These are phyloP conservation scores for Glycine latifolia DNA, from an alignment of 306 rosid genomes.

Conservation along the genomic window DNA sequence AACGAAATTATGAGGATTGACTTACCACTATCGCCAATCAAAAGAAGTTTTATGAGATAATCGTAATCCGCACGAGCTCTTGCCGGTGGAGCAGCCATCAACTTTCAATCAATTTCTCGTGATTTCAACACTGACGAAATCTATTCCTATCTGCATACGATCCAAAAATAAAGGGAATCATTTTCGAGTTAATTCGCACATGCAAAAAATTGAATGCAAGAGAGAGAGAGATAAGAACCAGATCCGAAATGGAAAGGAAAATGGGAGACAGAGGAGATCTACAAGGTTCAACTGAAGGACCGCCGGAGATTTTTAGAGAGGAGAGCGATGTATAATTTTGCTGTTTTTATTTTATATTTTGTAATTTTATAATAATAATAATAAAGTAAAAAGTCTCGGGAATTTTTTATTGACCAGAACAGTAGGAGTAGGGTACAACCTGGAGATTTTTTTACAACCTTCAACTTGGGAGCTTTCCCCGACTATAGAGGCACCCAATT, in stretches of 20 bases:
- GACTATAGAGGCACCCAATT: constrained; percentile 41
- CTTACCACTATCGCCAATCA: constrained; percentile 95
- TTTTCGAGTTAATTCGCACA: neutral
- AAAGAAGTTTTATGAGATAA: constrained; percentile 89
- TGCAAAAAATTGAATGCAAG: constrained; percentile 25
- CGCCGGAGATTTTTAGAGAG: constrained; percentile 45
- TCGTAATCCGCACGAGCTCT: constrained; percentile 99
- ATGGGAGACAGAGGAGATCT: constrained; percentile 42
- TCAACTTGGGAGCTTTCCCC: constrained; percentile 47
- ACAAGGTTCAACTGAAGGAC: constrained; percentile 51
- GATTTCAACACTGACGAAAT: constrained; percentile 11
- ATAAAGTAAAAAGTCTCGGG: neutral
- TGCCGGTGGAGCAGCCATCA: constrained; percentile 99
- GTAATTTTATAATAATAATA: neutral
- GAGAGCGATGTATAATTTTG: neutral
- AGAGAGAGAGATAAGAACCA: constrained; percentile 40
- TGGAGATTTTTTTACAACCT: constrained; percentile 28
- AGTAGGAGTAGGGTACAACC: constrained; percentile 22
- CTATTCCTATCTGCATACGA: constrained; percentile 30
- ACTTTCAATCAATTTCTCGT: constrained; percentile 35
- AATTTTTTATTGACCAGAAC: constrained; percentile 16
- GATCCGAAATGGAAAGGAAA: constrained; percentile 53
- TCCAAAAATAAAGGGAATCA: neutral
- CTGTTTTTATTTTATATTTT: constrained; percentile 2
- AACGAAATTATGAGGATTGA: neutral